Evolutionary conservation across 495 filamentous ascomycete genomes (phyloP).

Genomic region (Talaromyces trachyspermus): DNA sequence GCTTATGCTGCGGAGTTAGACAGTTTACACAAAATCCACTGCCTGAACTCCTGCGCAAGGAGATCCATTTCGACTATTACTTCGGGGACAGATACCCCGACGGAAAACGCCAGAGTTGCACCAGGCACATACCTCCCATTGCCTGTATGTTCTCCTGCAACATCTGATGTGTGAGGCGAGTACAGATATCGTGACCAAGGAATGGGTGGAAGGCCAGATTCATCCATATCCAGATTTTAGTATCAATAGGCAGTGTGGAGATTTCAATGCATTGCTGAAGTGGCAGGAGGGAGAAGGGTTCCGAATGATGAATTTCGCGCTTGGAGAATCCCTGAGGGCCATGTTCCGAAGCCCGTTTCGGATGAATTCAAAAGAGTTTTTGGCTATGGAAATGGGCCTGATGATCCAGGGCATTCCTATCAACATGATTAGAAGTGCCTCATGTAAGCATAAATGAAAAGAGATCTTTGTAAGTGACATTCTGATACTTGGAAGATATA

Average conservation of each 20-base stretch:
- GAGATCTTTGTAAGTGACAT: too few relatives aligned
- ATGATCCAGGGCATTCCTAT: too few relatives aligned
- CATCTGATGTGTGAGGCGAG: slow-evolving; percentile 26
- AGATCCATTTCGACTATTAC: slow-evolving; percentile 22
- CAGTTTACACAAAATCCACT: slow-evolving; percentile 29
- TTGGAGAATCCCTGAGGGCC: too few relatives aligned
- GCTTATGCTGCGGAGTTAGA: slow-evolving; percentile 26
- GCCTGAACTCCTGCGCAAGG: slow-evolving; percentile 20
- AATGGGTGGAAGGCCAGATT: slow-evolving; percentile 27
- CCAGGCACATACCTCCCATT: slow-evolving; percentile 21
- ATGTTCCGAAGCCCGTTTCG: too few relatives aligned
- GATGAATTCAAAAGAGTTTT: too few relatives aligned
- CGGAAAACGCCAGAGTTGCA: slow-evolving; percentile 7
- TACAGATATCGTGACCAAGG: slow-evolving; percentile 23
- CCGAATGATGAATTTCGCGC: too few relatives aligned
- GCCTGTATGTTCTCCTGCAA: slow-evolving; percentile 28
- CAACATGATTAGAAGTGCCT: too few relatives aligned
- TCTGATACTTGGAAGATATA: too few relatives aligned
- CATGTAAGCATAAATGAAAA: too few relatives aligned
- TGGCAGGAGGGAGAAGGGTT: too few relatives aligned
- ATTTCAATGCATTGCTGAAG: slow-evolving; percentile 13
- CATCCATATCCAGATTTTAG: slow-evolving; percentile 24
- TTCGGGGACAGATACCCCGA: not conserved
- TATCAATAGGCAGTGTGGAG: slow-evolving; percentile 7
- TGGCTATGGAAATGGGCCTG: too few relatives aligned